Evolutionary conservation across 2,329 filamentous ascomycete genomes (phyloP).

Genomic region (Tolypocladium ovalisporum): DNA sequence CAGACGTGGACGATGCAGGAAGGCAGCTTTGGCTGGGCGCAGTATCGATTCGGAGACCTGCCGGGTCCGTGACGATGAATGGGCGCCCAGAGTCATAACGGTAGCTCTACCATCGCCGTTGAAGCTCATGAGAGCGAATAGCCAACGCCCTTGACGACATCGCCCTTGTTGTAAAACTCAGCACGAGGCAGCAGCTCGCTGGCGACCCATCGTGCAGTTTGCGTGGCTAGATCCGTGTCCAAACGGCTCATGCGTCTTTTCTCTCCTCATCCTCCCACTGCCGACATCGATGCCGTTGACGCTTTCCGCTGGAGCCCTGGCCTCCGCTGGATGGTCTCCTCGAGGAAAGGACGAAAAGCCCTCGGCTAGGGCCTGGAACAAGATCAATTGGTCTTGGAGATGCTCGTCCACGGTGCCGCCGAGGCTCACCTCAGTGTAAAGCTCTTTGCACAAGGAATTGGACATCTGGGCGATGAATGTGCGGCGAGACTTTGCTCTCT

Average conservation of each 20-base stretch:
- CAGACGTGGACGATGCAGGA: slow-evolving; percentile 36
- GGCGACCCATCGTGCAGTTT: slow-evolving; percentile 50
- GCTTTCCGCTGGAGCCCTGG: slow-evolving; percentile 7
- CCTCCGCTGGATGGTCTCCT: slow-evolving; percentile 8
- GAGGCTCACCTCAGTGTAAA: slow-evolving; percentile 32
- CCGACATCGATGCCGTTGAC: slow-evolving; percentile 16
- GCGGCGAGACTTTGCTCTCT: slow-evolving; percentile 21
- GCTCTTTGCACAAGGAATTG: slow-evolving; percentile 29
- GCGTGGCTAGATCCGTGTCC: slow-evolving; percentile 46
- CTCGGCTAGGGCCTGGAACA: slow-evolving; percentile 47
- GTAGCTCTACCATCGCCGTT: no score
- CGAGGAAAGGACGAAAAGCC: slow-evolving; percentile 37
- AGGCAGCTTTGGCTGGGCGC: slow-evolving; percentile 32
- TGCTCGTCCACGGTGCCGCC: slow-evolving; percentile 42
- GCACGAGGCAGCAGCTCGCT: slow-evolving; percentile 37
- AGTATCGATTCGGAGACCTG: slow-evolving; percentile 34
- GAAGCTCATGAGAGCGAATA: slow-evolving; percentile 6
- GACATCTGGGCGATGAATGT: slow-evolving; percentile 29
- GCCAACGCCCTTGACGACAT: slow-evolving; percentile 36
- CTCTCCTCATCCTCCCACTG: slow-evolving; percentile 21
- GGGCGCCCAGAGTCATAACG: no score
- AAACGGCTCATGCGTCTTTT: slow-evolving; percentile 38
- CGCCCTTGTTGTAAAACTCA: slow-evolving; percentile 40
- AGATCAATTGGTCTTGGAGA: slow-evolving; percentile 50
- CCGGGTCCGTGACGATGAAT: background rate